Conservation (phyloP, 2,329 filamentous ascomycete species). For the Penicillium sp. region DNA sequence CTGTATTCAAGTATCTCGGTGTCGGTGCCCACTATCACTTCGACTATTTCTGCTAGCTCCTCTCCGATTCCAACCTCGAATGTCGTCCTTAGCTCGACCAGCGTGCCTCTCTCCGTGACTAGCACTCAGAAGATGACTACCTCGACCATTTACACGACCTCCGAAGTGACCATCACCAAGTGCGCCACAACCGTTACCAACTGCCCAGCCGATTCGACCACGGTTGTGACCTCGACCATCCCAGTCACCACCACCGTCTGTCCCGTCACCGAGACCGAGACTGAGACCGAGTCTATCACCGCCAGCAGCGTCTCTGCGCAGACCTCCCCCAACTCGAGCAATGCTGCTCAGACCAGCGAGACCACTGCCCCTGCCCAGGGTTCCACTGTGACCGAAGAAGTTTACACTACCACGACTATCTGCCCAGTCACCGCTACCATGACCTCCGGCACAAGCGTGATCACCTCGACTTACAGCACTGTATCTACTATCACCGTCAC, state of each 20-base stretch:
- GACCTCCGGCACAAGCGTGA: constrained; percentile 2
- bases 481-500: constrained; percentile 10
- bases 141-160: constrained; percentile 45
- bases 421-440: constrained; percentile 10
- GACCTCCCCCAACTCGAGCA: too few relatives aligned
- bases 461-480: constrained; percentile 8
- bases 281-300: background rate
- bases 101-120: background rate
- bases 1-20: background rate
- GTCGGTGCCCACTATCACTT: constrained; percentile 5
- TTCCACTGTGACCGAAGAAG: constrained; percentile 4
- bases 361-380: constrained; percentile 2
- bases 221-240: constrained; percentile 59
- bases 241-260: constrained; percentile 41
- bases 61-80: background rate
- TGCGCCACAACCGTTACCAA: constrained; percentile 48
- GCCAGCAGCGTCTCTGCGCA: background rate
- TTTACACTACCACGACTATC: constrained; percentile 10
- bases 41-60: background rate
- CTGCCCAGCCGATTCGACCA: constrained; percentile 56
- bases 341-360: too few relatives aligned
- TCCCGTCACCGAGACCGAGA: constrained; percentile 4
- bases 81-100: background rate
- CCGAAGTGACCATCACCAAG: constrained; percentile 45
- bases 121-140: constrained; percentile 34